Conservation (phyloP, 176 grass and related monocot species). For the Carex littledalei region DNA sequence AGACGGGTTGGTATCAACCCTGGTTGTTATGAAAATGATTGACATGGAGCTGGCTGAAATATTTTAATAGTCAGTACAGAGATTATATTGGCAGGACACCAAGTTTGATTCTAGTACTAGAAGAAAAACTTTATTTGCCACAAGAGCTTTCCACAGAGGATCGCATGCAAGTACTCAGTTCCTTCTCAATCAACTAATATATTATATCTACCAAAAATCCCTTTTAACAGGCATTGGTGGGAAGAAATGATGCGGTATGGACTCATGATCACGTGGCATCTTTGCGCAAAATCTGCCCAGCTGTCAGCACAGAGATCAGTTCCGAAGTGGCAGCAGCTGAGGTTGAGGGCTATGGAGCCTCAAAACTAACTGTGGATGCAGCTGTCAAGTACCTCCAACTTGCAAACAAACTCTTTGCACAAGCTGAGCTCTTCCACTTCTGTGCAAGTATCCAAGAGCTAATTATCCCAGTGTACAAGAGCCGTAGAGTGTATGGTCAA, state of each 20-base stretch:
- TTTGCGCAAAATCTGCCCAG: slow-evolving; percentile 80
- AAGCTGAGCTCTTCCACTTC: slow-evolving; percentile 96
- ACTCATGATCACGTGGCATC: slow-evolving; percentile 78
- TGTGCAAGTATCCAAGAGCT: slow-evolving; percentile 91
- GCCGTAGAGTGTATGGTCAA: slow-evolving; percentile 81
- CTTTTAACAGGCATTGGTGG: slow-evolving; percentile 77
- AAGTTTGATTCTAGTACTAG: slow-evolving; percentile 5
- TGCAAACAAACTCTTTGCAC: slow-evolving; percentile 82
- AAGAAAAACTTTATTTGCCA: background rate
- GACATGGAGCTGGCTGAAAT: background rate
- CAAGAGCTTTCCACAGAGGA: background rate
- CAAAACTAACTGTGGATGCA: slow-evolving; percentile 86
- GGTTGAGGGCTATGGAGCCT: slow-evolving; percentile 98
- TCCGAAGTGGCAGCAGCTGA: slow-evolving; percentile 83
- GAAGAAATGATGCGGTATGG: slow-evolving; percentile 97
- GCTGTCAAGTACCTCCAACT: slow-evolving; percentile 98
- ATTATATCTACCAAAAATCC: background rate
- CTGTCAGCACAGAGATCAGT: slow-evolving; percentile 69
- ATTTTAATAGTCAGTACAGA: background rate
- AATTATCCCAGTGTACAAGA: slow-evolving; percentile 98
- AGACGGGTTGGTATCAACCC: background rate
- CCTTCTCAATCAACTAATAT: background rate
- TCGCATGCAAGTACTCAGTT: background rate
- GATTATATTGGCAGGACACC: background rate
- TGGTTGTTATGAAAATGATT: background rate